Base-by-base conservation (phyloP, 2,329 filamentous ascomycete genomes). In the Arthrobotrys entomopaga region DNA sequence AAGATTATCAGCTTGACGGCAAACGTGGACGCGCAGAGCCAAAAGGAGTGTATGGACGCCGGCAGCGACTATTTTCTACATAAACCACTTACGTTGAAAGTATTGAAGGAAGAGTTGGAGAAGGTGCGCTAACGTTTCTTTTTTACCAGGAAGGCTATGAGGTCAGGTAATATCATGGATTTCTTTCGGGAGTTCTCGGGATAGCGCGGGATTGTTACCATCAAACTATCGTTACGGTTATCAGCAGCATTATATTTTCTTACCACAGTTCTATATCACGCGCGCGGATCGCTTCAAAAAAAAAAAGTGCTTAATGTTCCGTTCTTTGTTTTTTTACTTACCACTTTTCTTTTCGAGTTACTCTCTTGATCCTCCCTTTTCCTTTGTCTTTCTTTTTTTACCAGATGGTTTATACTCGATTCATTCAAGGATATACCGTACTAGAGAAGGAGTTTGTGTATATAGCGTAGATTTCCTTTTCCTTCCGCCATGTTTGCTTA, bases 1-100 rank as follows among this genome's bases (percentile, higher is more conserved):
- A 57, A 46, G 26, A 75, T 75, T 48, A 65, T 75, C 19, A 75
- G 71, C 42, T 26, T 75, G 19, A 75, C 71, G 24, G 71, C 71
- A n/a, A 75, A 75, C 24, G 71, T 75, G 22, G 65, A 70, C 50
- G 43, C 65, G 3, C 10, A 43, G 5, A 75, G 71, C 24, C 58
- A 70, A 46, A 75, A 61, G 53, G 65, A 75, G 65, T 75, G 71
- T 56, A 57, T 58, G 54, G 71, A 74, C 2, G 65, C 71, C 7
- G 71, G 71, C 2, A 65, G 65, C 15, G 71, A 75, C 29, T 49
- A 65, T 24, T 75, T 75, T 60, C n/a, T 75, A 19, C 65, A 52
- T 7, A 75, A 75, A 29, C 71, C 71, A 10, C 54, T 75, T 15
- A 75, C 71, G 7, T 22, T 75, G 46, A 70, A 65, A 52, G 6